Base-by-base conservation (phyloP, 2,329 filamentous ascomycete genomes). In the Neoarthrinium moseri region DNA sequence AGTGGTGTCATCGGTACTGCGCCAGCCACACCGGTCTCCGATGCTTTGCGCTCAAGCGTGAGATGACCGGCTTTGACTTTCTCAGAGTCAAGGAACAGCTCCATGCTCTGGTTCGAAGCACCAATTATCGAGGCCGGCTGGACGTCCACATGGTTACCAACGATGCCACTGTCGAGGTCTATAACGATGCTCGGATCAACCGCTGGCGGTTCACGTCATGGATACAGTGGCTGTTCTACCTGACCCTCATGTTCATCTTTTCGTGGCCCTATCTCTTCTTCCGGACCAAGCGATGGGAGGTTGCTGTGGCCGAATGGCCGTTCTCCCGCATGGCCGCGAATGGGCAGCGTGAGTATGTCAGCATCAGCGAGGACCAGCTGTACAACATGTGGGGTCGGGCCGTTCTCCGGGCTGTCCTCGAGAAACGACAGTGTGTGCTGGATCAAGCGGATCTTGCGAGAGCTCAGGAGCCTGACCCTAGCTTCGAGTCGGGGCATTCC, bases 1-100 rank as follows among this genome's bases (percentile, higher is more conserved):
- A 83, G 48, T 91, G 87, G 86, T 89, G 84, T 55, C 78, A 85
- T 47, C 75, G 77, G 30, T 91, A 81, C 65, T 84, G 80, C 56
- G 76, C 76, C 3, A 81, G 76, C 52, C 68, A 71, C 18, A 72
- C 80, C 1, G 69, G 69, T 7, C 69, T 89, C 26, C 85, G 84
- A 58, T 71, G 64, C 35, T 81, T 86, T 51, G 58, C 64, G 2
- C 64, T 85, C 17, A 66, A 68, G 51, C 71, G 80, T 7, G 65
- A 65, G 24, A 69, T 89, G 39, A 62, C 71, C 0, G 85, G 86
- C 18, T 78, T 87, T 60, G 79, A 90, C 58, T 71, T 76, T 45
- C 69, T 71, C 1, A 62, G 66, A 35, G 63, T 90, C 17, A 68
- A 71, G 34, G 58, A 66, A 13, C 70, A 77, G 6, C 64, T 90